Percentiles rank a stretch among this genome's conserved stretches.
Conservation (phyloP, 1,139 yeast genomes). For the Wickerhamomyces sp. region DNA sequence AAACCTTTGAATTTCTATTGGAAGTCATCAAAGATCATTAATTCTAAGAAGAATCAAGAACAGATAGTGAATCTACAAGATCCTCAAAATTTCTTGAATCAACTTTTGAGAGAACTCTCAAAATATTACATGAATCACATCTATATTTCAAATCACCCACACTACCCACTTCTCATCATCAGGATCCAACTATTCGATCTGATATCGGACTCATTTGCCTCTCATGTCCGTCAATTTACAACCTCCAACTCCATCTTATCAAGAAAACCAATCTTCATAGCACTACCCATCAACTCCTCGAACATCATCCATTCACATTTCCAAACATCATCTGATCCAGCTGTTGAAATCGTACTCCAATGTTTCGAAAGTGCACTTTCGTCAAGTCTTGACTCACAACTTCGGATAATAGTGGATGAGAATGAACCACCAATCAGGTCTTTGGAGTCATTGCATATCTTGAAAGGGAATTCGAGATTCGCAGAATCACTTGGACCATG, state of each 20-base stretch:
- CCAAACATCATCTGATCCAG: constrained; percentile 32
- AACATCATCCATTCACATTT: constrained; percentile 56
- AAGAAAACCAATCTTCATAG: constrained; percentile 57
- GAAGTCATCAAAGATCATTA: constrained; percentile 52
- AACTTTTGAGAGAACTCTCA: constrained; percentile 43
- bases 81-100: constrained; percentile 37
- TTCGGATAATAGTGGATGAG: constrained; percentile 26
- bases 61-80: constrained; percentile 34
- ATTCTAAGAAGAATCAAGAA: constrained; percentile 30
- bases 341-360: constrained; percentile 52
- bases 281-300: constrained; percentile 64
- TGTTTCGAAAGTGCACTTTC: constrained; percentile 50
- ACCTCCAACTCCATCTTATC: constrained; percentile 39
- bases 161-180: constrained; percentile 51
- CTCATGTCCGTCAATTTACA: constrained; percentile 10
- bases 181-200: constrained; percentile 68
- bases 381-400: constrained; percentile 27
- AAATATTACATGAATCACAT: constrained; percentile 51
- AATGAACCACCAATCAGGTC: constrained; percentile 47
- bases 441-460: constrained; percentile 29
- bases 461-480: constrained; percentile 58
- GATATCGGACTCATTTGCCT: constrained; percentile 18
- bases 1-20: constrained; percentile 49
- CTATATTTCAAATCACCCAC: constrained; percentile 64
- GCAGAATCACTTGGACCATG: constrained; percentile 60